Percentiles rank a stretch among this genome's conserved stretches.
Evolutionary conservation across 768 basidiomycete species (phyloP).

Genomic region (Lepiota venenata): DNA sequence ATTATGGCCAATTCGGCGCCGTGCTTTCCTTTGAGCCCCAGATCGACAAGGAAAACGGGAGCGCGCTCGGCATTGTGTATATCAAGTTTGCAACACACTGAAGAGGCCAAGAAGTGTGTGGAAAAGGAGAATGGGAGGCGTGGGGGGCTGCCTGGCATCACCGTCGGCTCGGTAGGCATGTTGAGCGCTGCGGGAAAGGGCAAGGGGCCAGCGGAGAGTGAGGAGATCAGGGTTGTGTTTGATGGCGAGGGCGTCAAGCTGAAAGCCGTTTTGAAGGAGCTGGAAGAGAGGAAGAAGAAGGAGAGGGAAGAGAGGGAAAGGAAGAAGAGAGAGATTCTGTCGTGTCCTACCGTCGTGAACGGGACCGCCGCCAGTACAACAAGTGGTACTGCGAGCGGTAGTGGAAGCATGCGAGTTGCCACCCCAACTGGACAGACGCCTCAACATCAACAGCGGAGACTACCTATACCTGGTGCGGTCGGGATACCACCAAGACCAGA

Average conservation of each 20-base stretch:
- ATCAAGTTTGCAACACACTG: conserved; percentile 63
- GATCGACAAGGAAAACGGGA: conserved; percentile 77
- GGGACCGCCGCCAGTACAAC: neutral
- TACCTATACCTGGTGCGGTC: neutral
- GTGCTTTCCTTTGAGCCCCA: conserved; percentile 72
- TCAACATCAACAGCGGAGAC: conserved; percentile 8
- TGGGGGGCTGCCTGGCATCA: conserved; percentile 37
- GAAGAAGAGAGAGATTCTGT: conserved; percentile 22
- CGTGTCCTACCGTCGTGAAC: neutral
- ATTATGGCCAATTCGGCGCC: conserved; percentile 61
- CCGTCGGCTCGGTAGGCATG: conserved; percentile 9
- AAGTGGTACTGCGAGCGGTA: conserved; percentile 4
- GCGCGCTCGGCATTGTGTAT: conserved; percentile 76
- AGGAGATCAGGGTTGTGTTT: conserved; percentile 71
- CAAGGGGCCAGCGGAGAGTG: conserved; percentile 24
- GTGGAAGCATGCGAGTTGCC: conserved; percentile 12
- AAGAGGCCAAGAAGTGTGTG: conserved; percentile 67
- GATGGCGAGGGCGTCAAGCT: conserved; percentile 72
- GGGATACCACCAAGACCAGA: conserved; percentile 5
- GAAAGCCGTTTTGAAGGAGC: conserved; percentile 62
- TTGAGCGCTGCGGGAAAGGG: conserved; percentile 21
- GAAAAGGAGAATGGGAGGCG: conserved; percentile 64
- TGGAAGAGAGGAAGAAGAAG: conserved; percentile 53
- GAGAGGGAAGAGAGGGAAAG: conserved; percentile 41
- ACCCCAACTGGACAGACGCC: conserved; percentile 13